phyloP scores from a whole-genome alignment of 371 early-diverging fungal species.

The Lichtheimia hyalospora region DNA sequence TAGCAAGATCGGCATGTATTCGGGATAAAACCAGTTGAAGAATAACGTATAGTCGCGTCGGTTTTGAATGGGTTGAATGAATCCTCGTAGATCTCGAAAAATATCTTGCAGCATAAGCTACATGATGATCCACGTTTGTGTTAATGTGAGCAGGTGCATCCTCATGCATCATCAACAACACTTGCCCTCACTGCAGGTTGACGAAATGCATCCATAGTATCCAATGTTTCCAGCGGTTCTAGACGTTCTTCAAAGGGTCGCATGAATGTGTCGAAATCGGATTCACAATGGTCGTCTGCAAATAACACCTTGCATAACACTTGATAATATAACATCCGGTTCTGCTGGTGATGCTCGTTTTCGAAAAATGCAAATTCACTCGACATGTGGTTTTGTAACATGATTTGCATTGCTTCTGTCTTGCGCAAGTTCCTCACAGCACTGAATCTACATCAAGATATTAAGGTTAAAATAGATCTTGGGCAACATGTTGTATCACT shows the following conservation, averaged over 20 bases:
- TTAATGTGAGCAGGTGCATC: too few species aligned
- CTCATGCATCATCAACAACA: not conserved
- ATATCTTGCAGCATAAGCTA: conserved; percentile 54
- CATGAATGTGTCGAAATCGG: conserved; percentile 70
- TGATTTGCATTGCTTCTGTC: conserved; percentile 63
- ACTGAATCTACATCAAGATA: conserved; percentile 46
- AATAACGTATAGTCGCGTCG: conserved; percentile 68
- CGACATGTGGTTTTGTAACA: conserved; percentile 74
- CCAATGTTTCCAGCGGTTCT: conserved; percentile 35
- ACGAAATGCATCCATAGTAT: conserved; percentile 37
- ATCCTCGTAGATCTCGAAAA: conserved; percentile 82
- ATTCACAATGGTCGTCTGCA: conserved; percentile 63
- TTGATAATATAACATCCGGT: conserved; percentile 74
- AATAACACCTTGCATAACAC: conserved; percentile 77
- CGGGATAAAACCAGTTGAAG: conserved; percentile 84
- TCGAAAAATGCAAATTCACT: conserved; percentile 72
- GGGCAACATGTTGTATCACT: not conserved
- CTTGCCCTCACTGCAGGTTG: conserved; percentile 40
- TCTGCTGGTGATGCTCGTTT: conserved; percentile 40
- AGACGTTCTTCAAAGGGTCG: conserved; percentile 64
- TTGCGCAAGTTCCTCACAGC: conserved; percentile 72
- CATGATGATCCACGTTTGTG: too few species aligned
- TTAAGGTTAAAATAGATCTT: not conserved
- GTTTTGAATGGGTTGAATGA: conserved; percentile 66
- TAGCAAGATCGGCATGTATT: conserved; percentile 61